Percentiles rank a stretch among this genome's conserved stretches.
These are phyloP conservation scores for Cutaneotrichosporon daszewskae DNA, from an alignment of 1,284 basidiomycete genomes.

Conservation along the genomic window DNA sequence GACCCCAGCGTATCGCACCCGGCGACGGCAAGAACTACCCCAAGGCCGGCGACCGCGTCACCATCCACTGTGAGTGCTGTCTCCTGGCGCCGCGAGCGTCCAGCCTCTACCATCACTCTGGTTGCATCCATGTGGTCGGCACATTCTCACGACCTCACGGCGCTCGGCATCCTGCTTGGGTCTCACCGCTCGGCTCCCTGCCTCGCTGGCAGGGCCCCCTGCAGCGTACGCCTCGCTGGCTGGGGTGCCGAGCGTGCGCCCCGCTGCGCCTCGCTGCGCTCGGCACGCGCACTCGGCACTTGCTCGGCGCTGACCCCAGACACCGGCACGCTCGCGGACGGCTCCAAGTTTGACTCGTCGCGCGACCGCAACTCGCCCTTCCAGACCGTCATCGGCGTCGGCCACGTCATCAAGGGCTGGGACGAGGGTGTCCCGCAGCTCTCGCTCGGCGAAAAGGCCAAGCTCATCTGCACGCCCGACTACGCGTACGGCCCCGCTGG, in stretches of 20 bases:
- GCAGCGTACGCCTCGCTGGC: too few species aligned
- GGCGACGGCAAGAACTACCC: constrained; percentile 49
- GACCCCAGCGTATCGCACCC: constrained; percentile 34
- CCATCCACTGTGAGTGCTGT: constrained; percentile 45
- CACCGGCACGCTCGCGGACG: constrained; percentile 48
- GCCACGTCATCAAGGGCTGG: constrained; percentile 83
- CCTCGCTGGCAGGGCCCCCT: too few species aligned
- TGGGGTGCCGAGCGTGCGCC: too few species aligned
- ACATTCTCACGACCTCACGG: too few species aligned
- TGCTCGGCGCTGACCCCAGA: constrained; percentile 24
- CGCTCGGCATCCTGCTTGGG: too few species aligned
- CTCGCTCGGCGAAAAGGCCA: constrained; percentile 71
- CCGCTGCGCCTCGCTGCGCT: too few species aligned
- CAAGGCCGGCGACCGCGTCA: constrained; percentile 40
- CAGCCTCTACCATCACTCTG: too few species aligned
- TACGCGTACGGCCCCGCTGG: constrained; percentile 41
- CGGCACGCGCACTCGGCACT: not conserved
- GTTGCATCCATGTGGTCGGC: too few species aligned
- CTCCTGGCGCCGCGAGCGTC: too few species aligned
- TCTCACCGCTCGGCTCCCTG: too few species aligned
- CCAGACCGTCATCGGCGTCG: constrained; percentile 64
- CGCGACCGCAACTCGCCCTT: constrained; percentile 56
- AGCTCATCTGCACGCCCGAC: constrained; percentile 51
- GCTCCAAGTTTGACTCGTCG: constrained; percentile 50
- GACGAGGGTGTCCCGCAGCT: constrained; percentile 78